phyloP scores from a whole-genome alignment of 768 basidiomycete genomes.

The Crassisporium funariophilum region DNA sequence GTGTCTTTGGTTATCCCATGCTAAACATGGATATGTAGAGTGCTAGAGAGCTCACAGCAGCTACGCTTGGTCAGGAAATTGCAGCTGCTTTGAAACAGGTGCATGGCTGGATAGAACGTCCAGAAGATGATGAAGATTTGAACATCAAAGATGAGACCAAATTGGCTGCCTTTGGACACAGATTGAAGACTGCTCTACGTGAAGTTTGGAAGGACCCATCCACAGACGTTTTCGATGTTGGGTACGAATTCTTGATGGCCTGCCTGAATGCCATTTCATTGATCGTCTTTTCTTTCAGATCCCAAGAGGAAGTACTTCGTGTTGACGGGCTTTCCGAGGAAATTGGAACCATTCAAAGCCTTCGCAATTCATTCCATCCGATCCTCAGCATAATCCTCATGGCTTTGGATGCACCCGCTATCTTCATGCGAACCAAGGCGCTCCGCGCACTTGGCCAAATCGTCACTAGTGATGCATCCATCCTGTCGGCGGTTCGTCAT shows the following conservation, averaged over 20 bases:
- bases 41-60: slow-evolving; percentile 79
- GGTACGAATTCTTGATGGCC: slow-evolving; percentile 44
- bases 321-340: slow-evolving; percentile 74
- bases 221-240: slow-evolving; percentile 79
- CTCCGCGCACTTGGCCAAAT: slow-evolving; percentile 88
- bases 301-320: slow-evolving; percentile 68
- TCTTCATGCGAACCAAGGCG: slow-evolving; percentile 95
- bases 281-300: slow-evolving; percentile 38
- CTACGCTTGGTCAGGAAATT: slow-evolving; percentile 82
- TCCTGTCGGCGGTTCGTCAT: slow-evolving; percentile 68
- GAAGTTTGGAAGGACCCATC: slow-evolving; percentile 73
- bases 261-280: neutral
- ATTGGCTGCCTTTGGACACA: slow-evolving; percentile 51
- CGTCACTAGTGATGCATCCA: slow-evolving; percentile 83
- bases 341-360: slow-evolving; percentile 73
- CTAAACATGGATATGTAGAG: slow-evolving; percentile 58
- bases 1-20: neutral
- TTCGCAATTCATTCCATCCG: slow-evolving; percentile 81
- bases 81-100: slow-evolving; percentile 67
- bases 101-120: slow-evolving; percentile 49
- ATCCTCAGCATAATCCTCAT: slow-evolving; percentile 79
- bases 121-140: slow-evolving; percentile 46
- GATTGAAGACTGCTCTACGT: slow-evolving; percentile 63
- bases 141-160: slow-evolving; percentile 43
- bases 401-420: slow-evolving; percentile 81